Evolutionary conservation across 305 asterid species (phyloP), one percentile per base, ranked within the genome.

Genomic region (Caryopteris hybrid): DNA sequence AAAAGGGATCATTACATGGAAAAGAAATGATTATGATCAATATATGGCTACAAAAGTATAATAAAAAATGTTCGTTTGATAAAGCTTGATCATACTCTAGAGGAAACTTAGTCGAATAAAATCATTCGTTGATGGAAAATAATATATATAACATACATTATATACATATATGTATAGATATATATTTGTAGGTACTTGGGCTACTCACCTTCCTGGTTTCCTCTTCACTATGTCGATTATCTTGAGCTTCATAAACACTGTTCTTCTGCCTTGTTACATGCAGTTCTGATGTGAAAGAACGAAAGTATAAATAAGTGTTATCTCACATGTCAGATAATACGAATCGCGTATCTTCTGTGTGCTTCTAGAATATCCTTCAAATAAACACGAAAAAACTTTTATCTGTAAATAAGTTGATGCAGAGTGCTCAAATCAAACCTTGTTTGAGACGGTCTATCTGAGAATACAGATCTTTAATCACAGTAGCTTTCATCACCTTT

Each of bases 381-480:
- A 2, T 0, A 58, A 13, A 38, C 11, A 25, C 6, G 25, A 34
- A 50, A 27, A 68, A 13, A 1, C 20, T 17, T 14, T 29, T 11
- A 7, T 45, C 61, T 57, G 41, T 3, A 56, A 36, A 62, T 61
- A 48, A 43, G 38, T 6, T n/a, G n/a, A n/a, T n/a, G n/a, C n/a
- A n/a, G n/a, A n/a, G n/a, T n/a, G n/a, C n/a, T n/a, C 13, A 9
- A 13, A 51, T 56, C 21, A 34, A 58, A 79, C 83, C 83, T 80
- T 76, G 79, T 72, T 73, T 83, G 54, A 80, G 76, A 63, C 74
- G 34, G 66, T 78, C 82, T 62, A 78, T 71, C 65, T 78, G 81
- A 53, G 72, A 17, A 38, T 71, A 79, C 63, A 82, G 66, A 68
- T 82, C 84, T 71, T 74, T 77, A 67, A 79, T 50, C 38, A 77